Evolutionary conservation across 768 basidiomycete species (phyloP).

Genomic region (Boletus edulis): DNA sequence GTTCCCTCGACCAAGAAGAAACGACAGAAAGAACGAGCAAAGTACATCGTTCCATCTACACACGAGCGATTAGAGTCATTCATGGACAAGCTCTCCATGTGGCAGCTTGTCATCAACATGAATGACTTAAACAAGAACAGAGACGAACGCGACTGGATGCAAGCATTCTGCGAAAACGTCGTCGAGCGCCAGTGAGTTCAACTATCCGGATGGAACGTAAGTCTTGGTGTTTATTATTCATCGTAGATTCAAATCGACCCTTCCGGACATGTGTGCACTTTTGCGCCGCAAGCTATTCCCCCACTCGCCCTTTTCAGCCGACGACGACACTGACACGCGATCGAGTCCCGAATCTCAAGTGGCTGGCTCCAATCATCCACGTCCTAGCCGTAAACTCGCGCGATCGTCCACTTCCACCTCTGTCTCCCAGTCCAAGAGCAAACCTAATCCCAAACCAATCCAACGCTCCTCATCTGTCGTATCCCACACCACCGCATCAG

Average conservation of each 20-base stretch:
- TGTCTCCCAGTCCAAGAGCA: constrained; percentile 10
- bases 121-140: constrained; percentile 29
- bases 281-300: constrained; percentile 69
- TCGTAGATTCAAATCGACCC: constrained; percentile 50
- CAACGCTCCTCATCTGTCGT: constrained; percentile 26
- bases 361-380: not conserved
- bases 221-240: not conserved
- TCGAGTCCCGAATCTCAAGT: constrained; percentile 11
- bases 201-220: not conserved
- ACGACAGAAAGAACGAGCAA: constrained; percentile 21
- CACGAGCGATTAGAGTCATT: constrained; percentile 65
- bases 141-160: constrained; percentile 67
- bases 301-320: constrained; percentile 56
- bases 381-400: constrained; percentile 9
- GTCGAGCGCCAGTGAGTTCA: constrained; percentile 60
- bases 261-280: constrained; percentile 54
- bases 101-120: constrained; percentile 58
- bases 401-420: constrained; percentile 12
- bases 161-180: constrained; percentile 63
- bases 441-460: constrained; percentile 3
- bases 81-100: constrained; percentile 78
- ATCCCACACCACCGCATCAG: constrained; percentile 15
- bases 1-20: constrained; percentile 33
- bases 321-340: constrained; percentile 11
- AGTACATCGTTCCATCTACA: constrained; percentile 19